Evolutionary conservation across 1,139 yeast species (phyloP), one percentile per base, ranked within the genome.

Genomic region (Protomyces arabidopsidicola): DNA sequence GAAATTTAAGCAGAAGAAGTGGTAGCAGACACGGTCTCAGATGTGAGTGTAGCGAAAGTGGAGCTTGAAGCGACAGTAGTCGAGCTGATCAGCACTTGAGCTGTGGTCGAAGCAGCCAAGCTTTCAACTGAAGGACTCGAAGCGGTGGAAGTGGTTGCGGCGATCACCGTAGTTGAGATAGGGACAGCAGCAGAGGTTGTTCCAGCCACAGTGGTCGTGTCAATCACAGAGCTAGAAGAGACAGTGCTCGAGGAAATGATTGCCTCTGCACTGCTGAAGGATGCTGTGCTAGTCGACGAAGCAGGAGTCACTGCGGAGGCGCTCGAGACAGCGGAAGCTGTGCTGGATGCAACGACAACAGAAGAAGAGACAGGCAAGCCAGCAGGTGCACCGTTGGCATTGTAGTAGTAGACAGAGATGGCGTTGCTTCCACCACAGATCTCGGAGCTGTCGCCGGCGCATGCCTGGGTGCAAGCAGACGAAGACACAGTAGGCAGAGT

Each of bases 351-450:
- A 42, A 18, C 48, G 3, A 18, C 48, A n/a, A 24, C 20, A n/a
- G 48, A 42, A n/a, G 48, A 42, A 0, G 48, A 42, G 20, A 42
- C 14, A 10, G 24, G 48, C 20, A 42, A 20, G 5, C 42, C 42
- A 42, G 27, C 10, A 42, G 48, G 48, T 10, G 22, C 22, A 6
- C 48, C 48, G 12, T 42, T 42, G 24, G 20, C 48, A 2, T 20
- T 50, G 53, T 50, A 27, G 36, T 50, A 31, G 18, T 27, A 50
- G 10, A 50, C 53, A 3, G n/a, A 14, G 53, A 50, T 50, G 36
- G 53, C 53, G 22, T 50, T 50, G 36, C 16, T 31, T 16, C 53
- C 53, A n/a, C 53, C 53, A 18, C 53, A 50, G 22, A 50, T 50
- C 35, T 50, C 53, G 53, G 10, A 20, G n/a, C 31, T 20, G 16